Conservation (phyloP, 1,139 yeast genomes). For the Debaryomyces coudertii region DNA sequence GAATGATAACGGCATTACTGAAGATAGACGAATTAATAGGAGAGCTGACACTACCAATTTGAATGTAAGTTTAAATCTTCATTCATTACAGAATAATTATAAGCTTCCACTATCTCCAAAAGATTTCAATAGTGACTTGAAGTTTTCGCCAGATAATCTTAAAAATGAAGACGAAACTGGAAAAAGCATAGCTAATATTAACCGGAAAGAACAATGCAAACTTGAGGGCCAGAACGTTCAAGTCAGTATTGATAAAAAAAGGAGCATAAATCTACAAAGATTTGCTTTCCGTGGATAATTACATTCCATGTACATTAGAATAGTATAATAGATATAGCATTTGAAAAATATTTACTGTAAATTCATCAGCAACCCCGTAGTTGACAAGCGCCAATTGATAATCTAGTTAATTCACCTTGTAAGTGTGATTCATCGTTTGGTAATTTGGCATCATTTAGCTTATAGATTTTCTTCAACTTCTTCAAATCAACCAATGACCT, state of each 20-base stretch:
- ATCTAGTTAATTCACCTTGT: constrained; percentile 35
- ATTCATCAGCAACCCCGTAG: constrained; percentile 35
- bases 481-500: constrained; percentile 27
- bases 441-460: constrained; percentile 36
- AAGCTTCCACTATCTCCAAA: not conserved
- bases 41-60: not conserved
- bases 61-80: not conserved
- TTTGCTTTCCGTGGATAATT: constrained; percentile 27
- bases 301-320: constrained; percentile 9
- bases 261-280: constrained; percentile 12
- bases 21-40: not conserved
- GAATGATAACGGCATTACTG: not conserved
- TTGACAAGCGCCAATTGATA: constrained; percentile 44
- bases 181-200: not conserved
- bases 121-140: not conserved
- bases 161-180: not conserved
- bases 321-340: constrained; percentile 3
- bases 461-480: constrained; percentile 43
- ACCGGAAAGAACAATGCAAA: not conserved
- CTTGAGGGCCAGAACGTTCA: not conserved
- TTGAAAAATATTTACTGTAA: not conserved
- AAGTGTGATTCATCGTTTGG: constrained; percentile 16
- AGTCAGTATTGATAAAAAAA: not conserved
- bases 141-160: not conserved
- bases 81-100: not conserved